These are phyloP conservation scores for Guadua angustifolia DNA, from an alignment of 176 grass and related monocot genomes.

Conservation along the genomic window DNA sequence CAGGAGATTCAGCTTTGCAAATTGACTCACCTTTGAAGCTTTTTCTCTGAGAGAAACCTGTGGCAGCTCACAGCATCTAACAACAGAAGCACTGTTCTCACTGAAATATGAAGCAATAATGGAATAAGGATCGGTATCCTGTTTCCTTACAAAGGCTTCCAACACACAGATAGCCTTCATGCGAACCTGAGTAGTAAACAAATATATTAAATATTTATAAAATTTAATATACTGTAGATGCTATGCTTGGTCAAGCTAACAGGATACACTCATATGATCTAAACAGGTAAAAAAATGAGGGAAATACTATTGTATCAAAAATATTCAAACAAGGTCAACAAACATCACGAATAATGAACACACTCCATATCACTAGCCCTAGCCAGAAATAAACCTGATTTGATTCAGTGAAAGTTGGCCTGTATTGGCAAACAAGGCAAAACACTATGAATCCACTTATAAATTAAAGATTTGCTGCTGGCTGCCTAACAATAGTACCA, in stretches of 20 bases:
- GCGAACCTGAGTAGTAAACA: conserved; percentile 69
- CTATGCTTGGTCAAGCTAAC: conserved; percentile 18
- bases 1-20: conserved; percentile 27
- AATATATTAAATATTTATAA: conserved; percentile 35
- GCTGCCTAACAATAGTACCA: background rate
- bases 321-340: conserved; percentile 26
- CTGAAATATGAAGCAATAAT: conserved; percentile 82
- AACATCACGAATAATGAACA: background rate
- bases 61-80: conserved; percentile 81
- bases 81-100: conserved; percentile 77
- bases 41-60: conserved; percentile 96
- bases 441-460: background rate
- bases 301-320: conserved; percentile 4
- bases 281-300: conserved; percentile 31
- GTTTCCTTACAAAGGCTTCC: conserved; percentile 89
- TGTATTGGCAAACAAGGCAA: conserved; percentile 1
- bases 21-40: conserved; percentile 71
- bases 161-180: conserved; percentile 97
- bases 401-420: conserved; percentile 18
- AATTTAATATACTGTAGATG: background rate
- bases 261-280: background rate
- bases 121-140: conserved; percentile 75
- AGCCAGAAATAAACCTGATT: conserved; percentile 15
- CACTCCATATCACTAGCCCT: conserved; percentile 23
- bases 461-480: conserved; percentile 19